A percentile compares a stretch with the other conserved stretches of the same genome.
These are phyloP conservation scores for Xylaria sp. DNA, from an alignment of 2,329 filamentous ascomycete genomes.

Conservation along the genomic window DNA sequence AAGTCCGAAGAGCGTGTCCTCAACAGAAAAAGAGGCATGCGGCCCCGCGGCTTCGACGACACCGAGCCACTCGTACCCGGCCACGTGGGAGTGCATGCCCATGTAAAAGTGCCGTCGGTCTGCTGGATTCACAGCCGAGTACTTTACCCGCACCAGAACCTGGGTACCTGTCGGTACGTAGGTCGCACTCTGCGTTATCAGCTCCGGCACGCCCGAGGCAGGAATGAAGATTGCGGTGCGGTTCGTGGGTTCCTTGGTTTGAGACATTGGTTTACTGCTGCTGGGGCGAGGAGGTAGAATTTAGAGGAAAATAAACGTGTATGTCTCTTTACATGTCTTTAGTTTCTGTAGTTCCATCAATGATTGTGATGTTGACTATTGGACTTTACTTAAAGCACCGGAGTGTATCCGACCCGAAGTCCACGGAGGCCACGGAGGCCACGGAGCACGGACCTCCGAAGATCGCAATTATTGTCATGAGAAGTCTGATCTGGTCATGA, in stretches of 20 bases:
- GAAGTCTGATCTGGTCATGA: too few relatives aligned
- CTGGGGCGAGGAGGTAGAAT: background rate
- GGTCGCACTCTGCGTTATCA: conserved; percentile 14
- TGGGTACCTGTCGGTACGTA: conserved; percentile 31
- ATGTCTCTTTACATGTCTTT: background rate
- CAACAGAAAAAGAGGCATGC: conserved; percentile 24
- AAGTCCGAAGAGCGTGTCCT: conserved; percentile 37
- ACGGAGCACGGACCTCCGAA: too few relatives aligned
- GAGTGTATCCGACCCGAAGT: too few relatives aligned
- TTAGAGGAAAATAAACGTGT: background rate
- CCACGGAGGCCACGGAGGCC: too few relatives aligned
- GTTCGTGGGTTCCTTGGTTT: background rate
- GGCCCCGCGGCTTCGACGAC: conserved; percentile 28
- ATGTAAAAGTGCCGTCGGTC: conserved; percentile 40
- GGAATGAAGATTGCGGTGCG: conserved; percentile 51
- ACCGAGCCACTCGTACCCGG: conserved; percentile 41
- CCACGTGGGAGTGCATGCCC: conserved; percentile 38
- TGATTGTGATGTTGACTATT: too few relatives aligned
- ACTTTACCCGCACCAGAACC: conserved; percentile 33
- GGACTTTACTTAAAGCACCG: too few relatives aligned
- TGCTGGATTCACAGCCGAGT: conserved; percentile 41
- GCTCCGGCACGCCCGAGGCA: conserved; percentile 7
- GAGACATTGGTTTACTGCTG: background rate
- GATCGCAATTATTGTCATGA: too few relatives aligned
- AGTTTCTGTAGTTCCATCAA: background rate